These are phyloP conservation scores for Brassica napus DNA, from an alignment of 345 rosid genomes.

Conservation along the genomic window Da-Ae NC_063434.1:25415501-25416000, in stretches of 20 bases:
- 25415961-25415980: slow-evolving; percentile 1
- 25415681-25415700: slow-evolving; percentile 94
- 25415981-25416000: slow-evolving; percentile 18
- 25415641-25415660: slow-evolving; percentile 56
- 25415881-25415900: slow-evolving; percentile 96
- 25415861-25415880: slow-evolving; percentile 91
- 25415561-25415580: slow-evolving; percentile 93
- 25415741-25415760: neutral
- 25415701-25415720: slow-evolving; percentile 97
- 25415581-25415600: slow-evolving; percentile 91
- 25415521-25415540: slow-evolving; percentile 71
- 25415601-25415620: slow-evolving; percentile 86
- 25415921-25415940: slow-evolving; percentile 71
- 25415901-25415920: slow-evolving; percentile 71
- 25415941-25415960: slow-evolving; percentile 60
- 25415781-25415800: slow-evolving; percentile 2
- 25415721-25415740: slow-evolving; percentile 57
- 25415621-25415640: slow-evolving; percentile 80
- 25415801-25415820: slow-evolving; percentile 3
- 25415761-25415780: neutral
- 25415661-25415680: slow-evolving; percentile 81
- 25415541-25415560: slow-evolving; percentile 83
- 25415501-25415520: slow-evolving; percentile 95
- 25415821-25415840: slow-evolving; percentile 25
- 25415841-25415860: slow-evolving; percentile 94